Evolutionary conservation across 148 eudicot genomes (phyloP).

Genomic region (Simmondsia chinensis): DNA sequence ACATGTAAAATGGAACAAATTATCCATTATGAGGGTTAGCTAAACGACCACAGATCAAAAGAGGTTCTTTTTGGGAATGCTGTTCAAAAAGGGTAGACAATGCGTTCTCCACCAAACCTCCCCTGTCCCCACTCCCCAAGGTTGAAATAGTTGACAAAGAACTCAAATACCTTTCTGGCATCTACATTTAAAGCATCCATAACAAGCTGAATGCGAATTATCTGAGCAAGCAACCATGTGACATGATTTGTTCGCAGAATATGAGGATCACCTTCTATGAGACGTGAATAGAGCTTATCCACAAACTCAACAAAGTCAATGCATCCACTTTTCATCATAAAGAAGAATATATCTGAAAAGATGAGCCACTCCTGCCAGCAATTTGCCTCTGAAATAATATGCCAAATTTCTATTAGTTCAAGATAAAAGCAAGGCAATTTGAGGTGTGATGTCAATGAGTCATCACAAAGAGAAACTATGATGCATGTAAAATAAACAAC

Average conservation of each 20-base stretch:
- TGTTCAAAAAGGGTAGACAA: no score
- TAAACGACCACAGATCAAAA: no score
- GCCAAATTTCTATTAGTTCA: constrained; percentile 7
- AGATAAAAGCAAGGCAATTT: neutral
- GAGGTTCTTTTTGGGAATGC: no score
- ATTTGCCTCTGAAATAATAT: constrained; percentile 46
- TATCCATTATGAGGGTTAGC: constrained; percentile 1
- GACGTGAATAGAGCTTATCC: constrained; percentile 79
- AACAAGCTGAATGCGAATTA: constrained; percentile 85
- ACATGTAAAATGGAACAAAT: constrained; percentile 4
- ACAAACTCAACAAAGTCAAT: constrained; percentile 92
- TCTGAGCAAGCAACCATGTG: constrained; percentile 88
- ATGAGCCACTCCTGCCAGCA: constrained; percentile 99
- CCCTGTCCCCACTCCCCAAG: no score
- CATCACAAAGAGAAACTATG: no score
- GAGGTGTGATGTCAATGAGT: no score
- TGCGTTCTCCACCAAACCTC: no score
- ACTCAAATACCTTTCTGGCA: constrained; percentile 63
- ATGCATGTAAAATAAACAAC: no score
- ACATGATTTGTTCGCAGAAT: constrained; percentile 87
- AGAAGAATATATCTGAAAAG: constrained; percentile 84
- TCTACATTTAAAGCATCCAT: constrained; percentile 76
- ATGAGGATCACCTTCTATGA: constrained; percentile 72
- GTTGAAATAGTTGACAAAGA: constrained; percentile 6
- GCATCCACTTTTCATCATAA: constrained; percentile 87